A percentile compares a stretch with the other conserved stretches of the same genome.
phyloP scores from a whole-genome alignment of 345 rosid genomes.

The Garcia nutans region DNA sequence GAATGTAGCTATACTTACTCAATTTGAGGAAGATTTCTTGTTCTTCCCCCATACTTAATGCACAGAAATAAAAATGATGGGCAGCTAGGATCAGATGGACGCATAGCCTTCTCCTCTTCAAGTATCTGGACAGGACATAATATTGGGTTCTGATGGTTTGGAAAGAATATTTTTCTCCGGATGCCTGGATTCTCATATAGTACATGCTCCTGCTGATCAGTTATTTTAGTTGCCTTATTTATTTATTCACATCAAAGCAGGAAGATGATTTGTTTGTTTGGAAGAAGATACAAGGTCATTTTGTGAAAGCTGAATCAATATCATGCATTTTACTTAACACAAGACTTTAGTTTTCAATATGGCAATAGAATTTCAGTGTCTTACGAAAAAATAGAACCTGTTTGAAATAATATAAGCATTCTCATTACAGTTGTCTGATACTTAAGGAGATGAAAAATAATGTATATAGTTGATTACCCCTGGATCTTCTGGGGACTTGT shows the following conservation, averaged over 20 bases:
- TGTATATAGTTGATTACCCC: conserved; percentile 39
- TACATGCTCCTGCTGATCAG: conserved; percentile 47
- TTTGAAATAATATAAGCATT: background rate
- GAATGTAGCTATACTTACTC: conserved; percentile 37
- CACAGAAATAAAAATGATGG: conserved; percentile 59
- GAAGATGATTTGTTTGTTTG: background rate
- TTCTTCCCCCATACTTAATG: conserved; percentile 64
- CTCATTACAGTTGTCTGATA: background rate
- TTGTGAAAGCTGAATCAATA: too few relatives aligned
- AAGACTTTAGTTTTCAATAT: too few relatives aligned
- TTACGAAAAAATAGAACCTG: too few relatives aligned
- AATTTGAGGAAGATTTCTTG: conserved; percentile 63
- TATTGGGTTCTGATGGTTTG: conserved; percentile 43
- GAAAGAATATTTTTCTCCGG: conserved; percentile 46
- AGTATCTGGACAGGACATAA: conserved; percentile 58
- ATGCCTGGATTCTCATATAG: conserved; percentile 50
- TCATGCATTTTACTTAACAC: too few relatives aligned
- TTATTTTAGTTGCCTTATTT: background rate
- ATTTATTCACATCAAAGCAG: too few relatives aligned
- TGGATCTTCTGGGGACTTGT: conserved; percentile 40
- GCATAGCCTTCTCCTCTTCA: conserved; percentile 62
- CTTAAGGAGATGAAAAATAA: background rate
- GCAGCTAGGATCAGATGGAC: conserved; percentile 50
- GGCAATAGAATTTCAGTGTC: background rate
- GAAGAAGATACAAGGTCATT: background rate